Evolutionary conservation across 2,329 filamentous ascomycete genomes (phyloP).

Genomic region (Geoglossum cookeanum): DNA sequence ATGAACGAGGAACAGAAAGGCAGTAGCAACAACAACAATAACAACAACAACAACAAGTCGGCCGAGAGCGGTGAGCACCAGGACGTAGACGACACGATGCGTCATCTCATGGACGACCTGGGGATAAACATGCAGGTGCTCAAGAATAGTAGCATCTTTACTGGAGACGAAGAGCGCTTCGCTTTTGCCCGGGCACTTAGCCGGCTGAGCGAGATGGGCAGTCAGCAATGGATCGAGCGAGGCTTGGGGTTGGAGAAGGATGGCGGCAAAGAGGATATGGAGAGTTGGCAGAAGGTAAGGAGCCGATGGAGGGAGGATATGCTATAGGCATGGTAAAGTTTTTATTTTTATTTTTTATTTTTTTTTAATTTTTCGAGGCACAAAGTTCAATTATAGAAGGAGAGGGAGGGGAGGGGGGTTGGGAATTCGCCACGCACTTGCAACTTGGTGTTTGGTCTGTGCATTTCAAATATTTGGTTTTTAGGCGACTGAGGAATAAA

Average conservation of each 20-base stretch:
- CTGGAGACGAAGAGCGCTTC: conserved; percentile 89
- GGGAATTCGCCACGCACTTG: too few species aligned
- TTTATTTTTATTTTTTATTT: background rate
- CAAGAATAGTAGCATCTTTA: conserved; percentile 73
- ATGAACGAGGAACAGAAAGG: conserved; percentile 17
- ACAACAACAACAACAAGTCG: conserved; percentile 11
- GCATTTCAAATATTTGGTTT: too few species aligned
- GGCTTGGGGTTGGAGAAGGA: conserved; percentile 40
- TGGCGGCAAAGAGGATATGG: conserved; percentile 45
- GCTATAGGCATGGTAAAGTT: background rate
- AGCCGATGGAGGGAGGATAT: conserved; percentile 50
- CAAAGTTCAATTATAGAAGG: too few species aligned
- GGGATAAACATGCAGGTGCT: conserved; percentile 69
- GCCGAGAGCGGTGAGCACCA: conserved; percentile 26
- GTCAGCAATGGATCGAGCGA: conserved; percentile 82
- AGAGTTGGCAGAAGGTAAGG: conserved; percentile 45
- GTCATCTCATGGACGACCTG: conserved; percentile 70
- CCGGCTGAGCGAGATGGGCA: conserved; percentile 79
- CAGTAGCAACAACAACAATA: too few species aligned
- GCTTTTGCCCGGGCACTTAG: conserved; percentile 82
- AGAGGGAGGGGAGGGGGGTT: too few species aligned
- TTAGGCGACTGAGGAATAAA: too few species aligned
- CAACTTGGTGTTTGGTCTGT: too few species aligned
- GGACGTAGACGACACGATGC: conserved; percentile 49
- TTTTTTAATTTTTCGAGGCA: too few species aligned